Percentiles rank a stretch among this genome's conserved stretches.
phyloP scores from a whole-genome alignment of 2,329 filamentous ascomycete genomes.

The Pyrenochaeta sp. region DNA sequence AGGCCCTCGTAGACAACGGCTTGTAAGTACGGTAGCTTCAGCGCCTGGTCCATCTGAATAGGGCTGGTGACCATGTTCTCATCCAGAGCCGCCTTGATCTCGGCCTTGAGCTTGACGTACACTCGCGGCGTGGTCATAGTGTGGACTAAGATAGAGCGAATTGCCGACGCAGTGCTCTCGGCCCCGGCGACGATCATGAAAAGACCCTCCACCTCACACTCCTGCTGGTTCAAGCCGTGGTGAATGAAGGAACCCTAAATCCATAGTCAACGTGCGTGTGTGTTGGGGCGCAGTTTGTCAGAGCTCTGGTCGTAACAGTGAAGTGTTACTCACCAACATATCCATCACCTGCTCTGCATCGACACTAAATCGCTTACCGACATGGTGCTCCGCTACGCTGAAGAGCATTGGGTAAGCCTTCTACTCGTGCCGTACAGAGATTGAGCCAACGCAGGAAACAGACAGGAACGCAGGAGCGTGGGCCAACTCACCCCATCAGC shows the following conservation, averaged over 20 bases:
- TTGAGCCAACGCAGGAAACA: too few species aligned
- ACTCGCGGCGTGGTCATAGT: conserved; percentile 10
- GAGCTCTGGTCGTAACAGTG: too few species aligned
- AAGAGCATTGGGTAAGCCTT: neutral
- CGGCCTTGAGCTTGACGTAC: conserved; percentile 7
- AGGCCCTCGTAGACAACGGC: conserved; percentile 38
- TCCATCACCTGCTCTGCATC: too few species aligned
- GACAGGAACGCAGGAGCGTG: neutral
- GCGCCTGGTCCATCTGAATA: conserved; percentile 9
- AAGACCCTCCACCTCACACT: conserved; percentile 11
- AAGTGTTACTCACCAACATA: too few species aligned
- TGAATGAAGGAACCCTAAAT: conserved; percentile 11
- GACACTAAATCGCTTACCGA: too few species aligned
- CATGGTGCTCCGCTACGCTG: neutral
- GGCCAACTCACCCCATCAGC: conserved; percentile 5
- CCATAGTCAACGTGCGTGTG: neutral
- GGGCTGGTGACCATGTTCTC: conserved; percentile 8
- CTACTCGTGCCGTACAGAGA: too few species aligned
- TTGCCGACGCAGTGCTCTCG: conserved; percentile 17
- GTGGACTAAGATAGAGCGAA: conserved; percentile 15
- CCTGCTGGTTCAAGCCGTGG: conserved; percentile 12
- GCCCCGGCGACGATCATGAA: conserved; percentile 17
- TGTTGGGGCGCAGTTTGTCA: too few species aligned
- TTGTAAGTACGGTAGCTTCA: conserved; percentile 22
- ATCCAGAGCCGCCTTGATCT: conserved; percentile 9